Evolutionary conservation across 208 protist genomes (phyloP), one percentile per base, ranked within the genome.

Genomic region (Leptomonas pyrrhocoris): DNA sequence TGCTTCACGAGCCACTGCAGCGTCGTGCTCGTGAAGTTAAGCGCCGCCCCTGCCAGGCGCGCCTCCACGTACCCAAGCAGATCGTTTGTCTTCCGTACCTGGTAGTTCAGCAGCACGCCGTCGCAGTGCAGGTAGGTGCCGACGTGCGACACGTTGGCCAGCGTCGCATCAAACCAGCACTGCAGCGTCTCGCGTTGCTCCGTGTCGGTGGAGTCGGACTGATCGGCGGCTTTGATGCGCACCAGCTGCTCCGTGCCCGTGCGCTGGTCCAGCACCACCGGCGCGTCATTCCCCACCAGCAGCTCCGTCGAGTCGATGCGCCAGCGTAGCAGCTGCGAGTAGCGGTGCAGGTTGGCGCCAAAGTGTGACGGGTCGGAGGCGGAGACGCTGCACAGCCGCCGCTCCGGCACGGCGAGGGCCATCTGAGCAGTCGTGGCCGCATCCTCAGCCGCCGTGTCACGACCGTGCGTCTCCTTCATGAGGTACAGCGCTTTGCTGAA

Each of bases 81-180:
- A 46, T 96, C 89, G 18, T 87, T 75, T 25, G 85, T 87, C 51
- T 89, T 89, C 54, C 74, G 82, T 30, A 93, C 76, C 28, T 92
- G 80, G 73, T 83, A 92, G 27, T 77, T 72, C 77, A 93, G 74
- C 73, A 96, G 73, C 38, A 93, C 73, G 46, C 92, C 92, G 48
- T 80, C 84, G 62, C 83, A 78, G 74, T 96, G 89, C 18, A 88
- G 70, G 74, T 91, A 96, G 13, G 92, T 81, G 38, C 87, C 92
- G 9, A 96, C 79, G 36, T 93, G 74, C 5, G 87, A 73, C 23
- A 93, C 86, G 62, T 93, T 92, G 2, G 92, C 92, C 43, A 94
- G 73, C 46, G 84, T 93, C 11, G 89, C 88, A 48, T 94, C 83
- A 59, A 96, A 96, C 89, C 92, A 96, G 73, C 70, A 85, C 51